Evolutionary conservation across 345 rosid genomes (phyloP).

Genomic region (Populus euphratica): DNA sequence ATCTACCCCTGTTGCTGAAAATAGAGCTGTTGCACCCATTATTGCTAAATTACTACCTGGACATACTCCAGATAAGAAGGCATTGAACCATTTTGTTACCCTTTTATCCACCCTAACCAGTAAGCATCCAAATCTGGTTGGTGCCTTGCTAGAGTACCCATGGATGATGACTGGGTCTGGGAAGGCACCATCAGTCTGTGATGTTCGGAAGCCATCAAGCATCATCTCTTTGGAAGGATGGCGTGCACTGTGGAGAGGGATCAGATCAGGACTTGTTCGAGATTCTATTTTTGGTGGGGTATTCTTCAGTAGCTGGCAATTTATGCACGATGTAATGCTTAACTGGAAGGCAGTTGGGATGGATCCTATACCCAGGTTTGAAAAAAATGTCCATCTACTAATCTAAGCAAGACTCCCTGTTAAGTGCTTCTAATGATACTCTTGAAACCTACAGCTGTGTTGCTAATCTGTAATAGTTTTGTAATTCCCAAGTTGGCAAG

Average conservation of each 20-base stretch:
- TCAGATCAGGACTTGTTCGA: conserved; percentile 68
- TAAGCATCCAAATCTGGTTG: conserved; percentile 59
- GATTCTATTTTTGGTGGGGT: conserved; percentile 77
- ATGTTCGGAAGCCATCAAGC: conserved; percentile 56
- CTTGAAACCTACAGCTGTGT: background rate
- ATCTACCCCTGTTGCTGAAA: conserved; percentile 30
- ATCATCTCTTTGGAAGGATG: conserved; percentile 80
- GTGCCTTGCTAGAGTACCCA: conserved; percentile 70
- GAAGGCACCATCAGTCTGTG: conserved; percentile 66
- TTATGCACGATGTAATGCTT: conserved; percentile 61
- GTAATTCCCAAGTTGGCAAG: too few species aligned
- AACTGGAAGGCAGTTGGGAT: conserved; percentile 86
- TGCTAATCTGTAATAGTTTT: too few species aligned
- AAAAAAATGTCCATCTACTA: background rate
- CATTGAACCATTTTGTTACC: conserved; percentile 55
- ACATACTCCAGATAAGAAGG: conserved; percentile 57
- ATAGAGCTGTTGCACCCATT: conserved; percentile 37
- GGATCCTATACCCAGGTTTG: conserved; percentile 78
- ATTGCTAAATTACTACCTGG: conserved; percentile 49
- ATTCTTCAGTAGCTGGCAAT: conserved; percentile 89
- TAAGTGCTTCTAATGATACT: background rate
- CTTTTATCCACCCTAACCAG: conserved; percentile 68
- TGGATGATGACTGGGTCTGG: conserved; percentile 99
- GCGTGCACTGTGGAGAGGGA: conserved; percentile 75
- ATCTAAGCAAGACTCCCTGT: background rate